Percentiles rank a stretch among this genome's conserved stretches.
phyloP scores from a whole-genome alignment of 225 moss, liverwort and hornwort species.

The Sphagnum tenellum region DNA sequence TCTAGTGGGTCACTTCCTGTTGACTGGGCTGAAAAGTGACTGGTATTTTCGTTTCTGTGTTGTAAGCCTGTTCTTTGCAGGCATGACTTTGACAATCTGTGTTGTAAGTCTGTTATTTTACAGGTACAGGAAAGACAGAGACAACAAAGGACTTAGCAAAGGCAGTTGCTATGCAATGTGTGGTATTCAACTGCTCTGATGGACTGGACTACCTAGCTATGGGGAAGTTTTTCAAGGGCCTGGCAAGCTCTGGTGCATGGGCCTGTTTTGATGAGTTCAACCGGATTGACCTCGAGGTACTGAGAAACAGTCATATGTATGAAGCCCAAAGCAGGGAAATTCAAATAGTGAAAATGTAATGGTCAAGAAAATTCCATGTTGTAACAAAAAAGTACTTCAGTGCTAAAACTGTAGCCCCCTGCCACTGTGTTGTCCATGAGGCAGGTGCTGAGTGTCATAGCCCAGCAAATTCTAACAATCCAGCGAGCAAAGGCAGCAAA shows the following conservation, averaged over 20 bases:
- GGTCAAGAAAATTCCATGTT: too few relatives aligned
- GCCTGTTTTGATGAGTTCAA: constrained; percentile 89
- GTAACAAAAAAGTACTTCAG: too few relatives aligned
- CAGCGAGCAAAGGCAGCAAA: constrained; percentile 56
- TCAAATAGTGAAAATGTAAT: too few relatives aligned
- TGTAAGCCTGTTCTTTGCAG: too few relatives aligned
- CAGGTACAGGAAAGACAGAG: constrained; percentile 67
- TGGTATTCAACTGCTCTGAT: constrained; percentile 79
- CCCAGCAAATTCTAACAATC: constrained; percentile 67
- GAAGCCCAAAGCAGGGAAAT: too few relatives aligned
- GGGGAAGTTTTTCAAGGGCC: constrained; percentile 77
- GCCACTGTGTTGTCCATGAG: background rate
- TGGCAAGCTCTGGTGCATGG: constrained; percentile 80
- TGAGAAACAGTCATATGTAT: background rate
- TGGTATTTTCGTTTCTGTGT: too few relatives aligned
- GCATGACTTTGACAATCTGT: too few relatives aligned
- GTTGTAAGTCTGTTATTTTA: background rate
- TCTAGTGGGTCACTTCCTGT: too few relatives aligned
- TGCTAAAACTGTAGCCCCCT: too few relatives aligned
- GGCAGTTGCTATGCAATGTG: constrained; percentile 82
- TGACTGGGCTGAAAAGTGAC: too few relatives aligned
- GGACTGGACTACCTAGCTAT: constrained; percentile 76
- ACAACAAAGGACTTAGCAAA: constrained; percentile 76
- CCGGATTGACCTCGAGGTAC: constrained; percentile 69
- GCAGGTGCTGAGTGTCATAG: constrained; percentile 67